Base-by-base conservation (phyloP, 495 filamentous ascomycete genomes). In the Penicillium chermesinum region DNA sequence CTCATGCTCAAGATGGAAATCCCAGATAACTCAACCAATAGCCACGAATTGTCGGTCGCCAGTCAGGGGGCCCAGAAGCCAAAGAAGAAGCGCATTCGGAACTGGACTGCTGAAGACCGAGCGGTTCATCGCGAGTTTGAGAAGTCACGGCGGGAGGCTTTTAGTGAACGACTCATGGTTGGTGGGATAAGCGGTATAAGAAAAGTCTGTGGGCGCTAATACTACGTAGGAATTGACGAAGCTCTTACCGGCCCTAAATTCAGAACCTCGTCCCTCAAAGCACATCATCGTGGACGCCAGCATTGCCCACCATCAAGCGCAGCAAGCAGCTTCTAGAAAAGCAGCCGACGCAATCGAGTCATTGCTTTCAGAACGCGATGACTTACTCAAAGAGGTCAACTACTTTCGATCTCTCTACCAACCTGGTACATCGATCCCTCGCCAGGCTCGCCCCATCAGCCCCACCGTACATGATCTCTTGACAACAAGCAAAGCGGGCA, bases 81-180 rank as follows among this genome's bases (percentile, higher is more conserved):
- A 14, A 57, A 52, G 38, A 57, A 57, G 25, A 57, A 57, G 34
- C 41, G 49, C 17, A 38, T 53, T 17, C 49, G 54, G 17, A 45
- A 57, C 14, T 57, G 54, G 49, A 57, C 54, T 0, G 54, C 44
- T 6, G 49, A 57, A 25, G 54, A 57, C 18, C 46, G 54, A 37
- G 54, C 54, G 7, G 27, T 52, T 2, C 49, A 52, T 19, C 49
- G 49, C 1, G 49, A 52, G 22, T 57, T 57, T 41, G 49, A 50
- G 46, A 57, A 57, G 41, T 57, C 49, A 7, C 46, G 49, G 9
- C 45, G 54, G 12, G 54, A 57, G 35, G 54, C 54, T 14, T 57
- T 53, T 22, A 49, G 49, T 15, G 49, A 50, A 32, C 46, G 49
- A 9, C 27, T 57, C 6, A 38, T 32, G 41, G 54, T 52, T 27